Evolutionary conservation across 345 rosid genomes (phyloP).

Genomic region (Syzygium grande): DNA sequence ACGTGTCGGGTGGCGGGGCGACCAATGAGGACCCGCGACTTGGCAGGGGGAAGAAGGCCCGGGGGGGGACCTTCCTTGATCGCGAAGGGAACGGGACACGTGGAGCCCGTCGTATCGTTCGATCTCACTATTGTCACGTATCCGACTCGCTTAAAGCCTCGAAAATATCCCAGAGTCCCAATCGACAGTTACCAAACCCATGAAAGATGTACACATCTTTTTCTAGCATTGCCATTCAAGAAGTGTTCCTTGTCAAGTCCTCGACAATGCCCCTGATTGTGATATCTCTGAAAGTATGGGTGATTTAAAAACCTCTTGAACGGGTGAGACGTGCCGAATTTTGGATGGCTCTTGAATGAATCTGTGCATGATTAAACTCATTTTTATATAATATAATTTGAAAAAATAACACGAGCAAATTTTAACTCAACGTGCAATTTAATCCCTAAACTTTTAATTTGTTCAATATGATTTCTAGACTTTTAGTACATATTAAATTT

Average conservation of each 20-base stretch:
- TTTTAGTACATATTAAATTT: no score
- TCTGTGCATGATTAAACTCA: neutral
- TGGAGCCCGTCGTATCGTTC: neutral
- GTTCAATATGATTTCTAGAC: no score
- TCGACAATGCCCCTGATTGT: neutral
- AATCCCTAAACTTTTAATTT: no score
- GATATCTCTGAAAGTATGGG: neutral
- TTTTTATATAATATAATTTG: no score
- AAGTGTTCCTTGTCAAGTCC: neutral
- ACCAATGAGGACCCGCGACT: neutral
- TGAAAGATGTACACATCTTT: neutral
- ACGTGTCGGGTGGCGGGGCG: neutral
- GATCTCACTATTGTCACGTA: neutral
- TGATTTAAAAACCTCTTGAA: neutral
- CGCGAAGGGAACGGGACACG: neutral
- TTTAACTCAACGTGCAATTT: no score
- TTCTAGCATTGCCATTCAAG: neutral
- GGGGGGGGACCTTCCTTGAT: neutral
- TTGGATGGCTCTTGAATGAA: neutral
- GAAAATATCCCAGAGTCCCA: neutral
- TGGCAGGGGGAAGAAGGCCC: neutral
- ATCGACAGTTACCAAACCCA: neutral
- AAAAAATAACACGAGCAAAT: no score
- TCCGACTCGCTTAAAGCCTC: neutral
- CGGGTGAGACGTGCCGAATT: neutral